Evolutionary conservation across 163 green algal species (phyloP).

Genomic region (Scenedesmus sp.): DNA sequence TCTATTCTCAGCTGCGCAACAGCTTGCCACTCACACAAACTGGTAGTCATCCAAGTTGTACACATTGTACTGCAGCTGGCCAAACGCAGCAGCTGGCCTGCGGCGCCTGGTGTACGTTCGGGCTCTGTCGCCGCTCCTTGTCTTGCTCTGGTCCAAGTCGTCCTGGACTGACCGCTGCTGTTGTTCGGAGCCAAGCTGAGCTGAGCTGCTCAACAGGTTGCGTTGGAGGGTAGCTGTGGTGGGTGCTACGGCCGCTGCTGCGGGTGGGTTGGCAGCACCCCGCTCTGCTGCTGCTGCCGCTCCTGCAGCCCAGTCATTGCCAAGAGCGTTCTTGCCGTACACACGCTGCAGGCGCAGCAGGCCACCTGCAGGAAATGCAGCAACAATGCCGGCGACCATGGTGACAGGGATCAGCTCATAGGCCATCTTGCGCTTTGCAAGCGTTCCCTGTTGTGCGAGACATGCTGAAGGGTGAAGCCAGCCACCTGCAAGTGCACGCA

Average conservation of each 20-base stretch:
- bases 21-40: conserved; percentile 1
- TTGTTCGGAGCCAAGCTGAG: neutral
- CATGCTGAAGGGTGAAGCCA: no score
- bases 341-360: conserved; percentile 33
- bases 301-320: conserved; percentile 34
- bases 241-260: neutral
- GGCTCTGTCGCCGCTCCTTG: neutral
- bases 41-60: conserved; percentile 48
- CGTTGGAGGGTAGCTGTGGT: neutral
- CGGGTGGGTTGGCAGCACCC: neutral
- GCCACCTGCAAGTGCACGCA: no score
- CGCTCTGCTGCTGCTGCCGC: neutral
- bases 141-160: neutral
- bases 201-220: neutral
- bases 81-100: conserved; percentile 30
- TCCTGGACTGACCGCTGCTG: neutral
- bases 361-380: conserved; percentile 35
- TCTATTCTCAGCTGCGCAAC: neutral
- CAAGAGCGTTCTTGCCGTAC: neutral
- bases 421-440: no score
- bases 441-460: no score
- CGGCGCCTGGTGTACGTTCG: neutral
- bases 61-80: conserved; percentile 51
- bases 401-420: no score
- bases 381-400: neutral